Conservation (phyloP, 257 asterid genomes). For the Forsythia viridissima region DNA sequence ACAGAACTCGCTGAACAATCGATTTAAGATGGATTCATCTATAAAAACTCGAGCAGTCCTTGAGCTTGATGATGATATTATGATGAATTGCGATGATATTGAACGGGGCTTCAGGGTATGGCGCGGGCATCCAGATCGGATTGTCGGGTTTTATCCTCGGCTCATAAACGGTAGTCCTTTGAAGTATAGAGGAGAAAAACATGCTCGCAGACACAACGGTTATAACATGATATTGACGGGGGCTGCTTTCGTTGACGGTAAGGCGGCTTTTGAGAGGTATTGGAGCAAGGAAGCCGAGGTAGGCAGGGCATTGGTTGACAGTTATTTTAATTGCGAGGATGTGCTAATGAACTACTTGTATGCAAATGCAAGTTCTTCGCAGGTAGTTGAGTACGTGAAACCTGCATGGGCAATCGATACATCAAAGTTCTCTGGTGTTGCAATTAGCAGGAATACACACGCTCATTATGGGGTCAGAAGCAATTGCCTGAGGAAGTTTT, state of each 20-base stretch:
- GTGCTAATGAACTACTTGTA: constrained; percentile 84
- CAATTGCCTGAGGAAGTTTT: constrained; percentile 54
- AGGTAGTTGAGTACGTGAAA: constrained; percentile 49
- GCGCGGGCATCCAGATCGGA: constrained; percentile 78
- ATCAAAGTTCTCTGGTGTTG: constrained; percentile 82
- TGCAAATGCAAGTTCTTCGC: constrained; percentile 66
- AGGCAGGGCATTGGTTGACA: constrained; percentile 68
- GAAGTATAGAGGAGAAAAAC: constrained; percentile 67
- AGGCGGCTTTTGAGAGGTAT: constrained; percentile 67
- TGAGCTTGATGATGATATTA: constrained; percentile 93
- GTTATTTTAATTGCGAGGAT: constrained; percentile 83
- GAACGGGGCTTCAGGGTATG: constrained; percentile 90
- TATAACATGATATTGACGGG: constrained; percentile 91
- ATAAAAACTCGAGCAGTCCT: constrained; percentile 82
- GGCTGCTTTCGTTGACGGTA: constrained; percentile 77
- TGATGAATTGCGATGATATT: constrained; percentile 92
- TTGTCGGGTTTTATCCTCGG: constrained; percentile 94
- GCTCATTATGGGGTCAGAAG: constrained; percentile 62
- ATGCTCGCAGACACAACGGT: constrained; percentile 74
- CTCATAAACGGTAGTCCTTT: constrained; percentile 47
- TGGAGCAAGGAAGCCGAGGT: constrained; percentile 66
- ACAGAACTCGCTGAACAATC: constrained; percentile 78
- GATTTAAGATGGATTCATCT: constrained; percentile 70
- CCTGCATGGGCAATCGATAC: constrained; percentile 65
- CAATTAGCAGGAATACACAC: constrained; percentile 65